Percentiles rank a stretch among this genome's conserved stretches.
Evolutionary conservation across 352 stramenopile genomes (phyloP).

Genomic region (Phytophthora cactorum): DNA sequence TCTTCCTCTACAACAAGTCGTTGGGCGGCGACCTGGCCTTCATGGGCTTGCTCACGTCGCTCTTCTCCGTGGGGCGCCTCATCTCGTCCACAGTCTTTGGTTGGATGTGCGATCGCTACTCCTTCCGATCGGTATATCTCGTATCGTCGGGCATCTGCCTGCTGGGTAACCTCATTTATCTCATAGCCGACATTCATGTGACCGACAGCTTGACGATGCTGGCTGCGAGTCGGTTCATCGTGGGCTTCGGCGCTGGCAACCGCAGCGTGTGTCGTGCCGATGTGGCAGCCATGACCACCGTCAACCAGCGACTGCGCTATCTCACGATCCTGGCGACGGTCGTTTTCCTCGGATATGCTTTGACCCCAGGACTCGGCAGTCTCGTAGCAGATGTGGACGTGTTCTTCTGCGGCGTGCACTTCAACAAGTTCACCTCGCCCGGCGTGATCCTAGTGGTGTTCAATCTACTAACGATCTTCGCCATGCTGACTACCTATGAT

Average conservation of each 20-base stretch:
- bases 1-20: constrained; percentile 88
- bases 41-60: constrained; percentile 83
- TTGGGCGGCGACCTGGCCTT: constrained; percentile 76
- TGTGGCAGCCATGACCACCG: constrained; percentile 69
- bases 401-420: constrained; percentile 64
- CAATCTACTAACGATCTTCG: constrained; percentile 70
- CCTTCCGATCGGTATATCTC: constrained; percentile 82
- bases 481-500: constrained; percentile 70
- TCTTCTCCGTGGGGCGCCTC: constrained; percentile 81
- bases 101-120: constrained; percentile 87
- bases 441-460: constrained; percentile 67
- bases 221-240: constrained; percentile 69
- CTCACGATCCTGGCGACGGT: constrained; percentile 77
- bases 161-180: constrained; percentile 78
- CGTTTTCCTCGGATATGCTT: constrained; percentile 77
- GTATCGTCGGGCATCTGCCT: constrained; percentile 80
- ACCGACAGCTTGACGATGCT: constrained; percentile 58
- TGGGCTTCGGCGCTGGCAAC: constrained; percentile 82
- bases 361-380: constrained; percentile 74
- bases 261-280: constrained; percentile 80
- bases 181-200: constrained; percentile 69
- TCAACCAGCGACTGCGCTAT: constrained; percentile 78
- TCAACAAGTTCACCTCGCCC: constrained; percentile 80
- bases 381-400: constrained; percentile 69
- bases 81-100: constrained; percentile 85